These are phyloP conservation scores for Kalmusia sp. DNA, from an alignment of 2,329 filamentous ascomycete species.

Conservation along the genomic window DNA sequence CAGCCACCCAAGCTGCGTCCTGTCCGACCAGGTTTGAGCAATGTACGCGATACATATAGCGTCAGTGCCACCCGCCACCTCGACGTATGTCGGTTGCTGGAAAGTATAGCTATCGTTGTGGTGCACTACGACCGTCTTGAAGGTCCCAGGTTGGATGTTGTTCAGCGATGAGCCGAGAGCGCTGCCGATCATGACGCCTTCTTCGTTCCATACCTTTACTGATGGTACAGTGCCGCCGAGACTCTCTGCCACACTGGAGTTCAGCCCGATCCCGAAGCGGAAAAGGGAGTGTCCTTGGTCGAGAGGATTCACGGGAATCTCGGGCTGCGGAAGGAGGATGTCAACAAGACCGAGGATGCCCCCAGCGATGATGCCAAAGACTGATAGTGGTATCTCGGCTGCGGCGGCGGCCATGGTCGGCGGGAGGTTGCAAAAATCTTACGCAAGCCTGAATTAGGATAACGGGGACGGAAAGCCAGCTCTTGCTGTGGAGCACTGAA, in stretches of 20 bases:
- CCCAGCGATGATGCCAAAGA: slow-evolving; percentile 7
- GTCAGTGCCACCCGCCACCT: slow-evolving; percentile 10
- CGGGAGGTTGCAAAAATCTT: not conserved
- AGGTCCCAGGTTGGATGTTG: not conserved
- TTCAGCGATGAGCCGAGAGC: not conserved
- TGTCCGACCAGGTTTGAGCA: slow-evolving; percentile 17
- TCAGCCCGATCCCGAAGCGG: slow-evolving; percentile 11
- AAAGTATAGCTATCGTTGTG: slow-evolving; percentile 2
- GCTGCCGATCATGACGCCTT: slow-evolving; percentile 2
- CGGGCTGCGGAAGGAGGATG: slow-evolving; percentile 1
- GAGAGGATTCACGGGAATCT: not conserved
- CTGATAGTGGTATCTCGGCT: slow-evolving; percentile 4
- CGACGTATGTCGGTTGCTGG: slow-evolving; percentile 11
- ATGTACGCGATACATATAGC: slow-evolving; percentile 22
- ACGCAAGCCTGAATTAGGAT: not conserved
- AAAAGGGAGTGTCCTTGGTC: slow-evolving; percentile 5
- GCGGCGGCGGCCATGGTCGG: not conserved
- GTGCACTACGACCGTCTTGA: not conserved
- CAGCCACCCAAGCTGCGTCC: slow-evolving; percentile 14
- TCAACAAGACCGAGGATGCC: slow-evolving; percentile 1
- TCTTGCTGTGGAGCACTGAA: too few species aligned
- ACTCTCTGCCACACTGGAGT: not conserved
- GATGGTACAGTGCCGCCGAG: slow-evolving; percentile 6
- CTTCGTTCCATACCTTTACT: slow-evolving; percentile 7
- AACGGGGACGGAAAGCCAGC: not conserved